phyloP scores from a whole-genome alignment of 495 filamentous ascomycete species.

The Astrothelium macrocarpum region DNA sequence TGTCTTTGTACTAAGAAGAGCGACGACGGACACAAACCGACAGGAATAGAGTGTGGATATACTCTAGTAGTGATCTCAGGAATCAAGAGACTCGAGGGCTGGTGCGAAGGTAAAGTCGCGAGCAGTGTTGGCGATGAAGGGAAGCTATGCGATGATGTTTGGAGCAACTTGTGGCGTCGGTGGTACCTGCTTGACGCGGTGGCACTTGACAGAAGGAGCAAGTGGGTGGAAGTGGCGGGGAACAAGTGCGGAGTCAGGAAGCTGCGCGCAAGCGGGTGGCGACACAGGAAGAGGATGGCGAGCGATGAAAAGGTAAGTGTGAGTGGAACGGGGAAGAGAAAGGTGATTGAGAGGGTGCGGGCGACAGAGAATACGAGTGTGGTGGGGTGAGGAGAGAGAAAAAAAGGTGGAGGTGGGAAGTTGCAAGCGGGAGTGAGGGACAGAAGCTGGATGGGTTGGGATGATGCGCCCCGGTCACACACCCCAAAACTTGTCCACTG shows the following conservation, averaged over 20 bases:
- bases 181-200: neutral
- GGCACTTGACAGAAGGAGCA: neutral
- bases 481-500: neutral
- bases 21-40: neutral
- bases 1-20: neutral
- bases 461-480: neutral
- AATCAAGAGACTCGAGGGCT: neutral
- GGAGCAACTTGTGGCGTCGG: neutral
- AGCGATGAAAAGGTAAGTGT: neutral
- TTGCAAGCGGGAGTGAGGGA: too few species aligned
- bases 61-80: neutral
- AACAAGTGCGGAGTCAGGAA: neutral
- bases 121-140: neutral
- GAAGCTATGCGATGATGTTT: neutral
- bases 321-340: neutral
- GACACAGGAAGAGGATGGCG: neutral
- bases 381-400: neutral
- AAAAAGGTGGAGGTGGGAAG: neutral
- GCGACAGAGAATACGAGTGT: neutral
- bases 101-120: neutral
- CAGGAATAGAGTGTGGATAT: neutral
- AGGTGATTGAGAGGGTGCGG: neutral
- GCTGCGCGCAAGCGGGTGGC: neutral
- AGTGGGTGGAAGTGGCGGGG: neutral
- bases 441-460: neutral